These are phyloP conservation scores for Penicillium desertorum DNA, from an alignment of 495 filamentous ascomycete species.

Conservation along the genomic window DNA sequence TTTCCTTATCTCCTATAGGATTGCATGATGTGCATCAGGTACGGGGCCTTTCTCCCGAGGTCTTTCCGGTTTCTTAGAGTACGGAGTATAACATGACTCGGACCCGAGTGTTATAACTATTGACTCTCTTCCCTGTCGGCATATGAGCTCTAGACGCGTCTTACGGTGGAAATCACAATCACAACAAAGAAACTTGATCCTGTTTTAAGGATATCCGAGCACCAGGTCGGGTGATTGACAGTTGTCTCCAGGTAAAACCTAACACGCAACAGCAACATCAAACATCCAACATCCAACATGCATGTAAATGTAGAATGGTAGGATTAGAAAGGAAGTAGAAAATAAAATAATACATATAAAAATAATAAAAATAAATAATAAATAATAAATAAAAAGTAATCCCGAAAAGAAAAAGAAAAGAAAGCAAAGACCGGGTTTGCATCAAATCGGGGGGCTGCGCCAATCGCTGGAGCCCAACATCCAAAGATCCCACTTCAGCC, in stretches of 20 bases:
- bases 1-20: constrained; percentile 4
- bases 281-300: background rate
- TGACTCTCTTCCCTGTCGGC: background rate
- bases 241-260: too few species aligned
- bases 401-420: background rate
- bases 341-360: too few species aligned
- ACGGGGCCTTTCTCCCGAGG: background rate
- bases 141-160: background rate
- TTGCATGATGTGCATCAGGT: background rate
- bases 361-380: too few species aligned
- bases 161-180: background rate
- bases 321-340: background rate
- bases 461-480: background rate
- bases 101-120: too few species aligned
- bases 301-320: too few species aligned
- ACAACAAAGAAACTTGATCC: too few species aligned
- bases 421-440: background rate
- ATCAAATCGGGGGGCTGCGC: background rate
- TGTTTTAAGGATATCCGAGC: background rate
- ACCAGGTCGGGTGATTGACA: constrained; percentile 6
- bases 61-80: background rate
- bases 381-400: background rate
- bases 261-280: too few species aligned
- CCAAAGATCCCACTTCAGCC: constrained; percentile 9
- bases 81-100: too few species aligned